Base-by-base conservation (phyloP, 1,139 yeast species). In the Kazachstania sp. region DNA sequence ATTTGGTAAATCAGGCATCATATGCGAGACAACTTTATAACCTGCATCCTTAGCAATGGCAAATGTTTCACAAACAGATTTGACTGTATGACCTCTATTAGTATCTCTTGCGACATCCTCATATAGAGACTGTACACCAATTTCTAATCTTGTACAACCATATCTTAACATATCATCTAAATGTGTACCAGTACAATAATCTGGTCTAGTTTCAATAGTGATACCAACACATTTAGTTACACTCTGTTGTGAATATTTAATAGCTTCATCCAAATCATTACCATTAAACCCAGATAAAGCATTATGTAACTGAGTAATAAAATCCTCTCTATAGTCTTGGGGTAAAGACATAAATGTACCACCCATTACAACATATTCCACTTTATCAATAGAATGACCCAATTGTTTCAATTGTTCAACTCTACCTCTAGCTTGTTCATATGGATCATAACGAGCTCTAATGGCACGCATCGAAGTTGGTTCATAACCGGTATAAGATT, bases 1-100 rank as follows among this genome's bases (percentile, higher is more conserved):
- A 61, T 92, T 92, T 18, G 99, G 99, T 59, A 92, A 73, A 72
- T 92, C 98, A 18, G 99, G 99, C 99, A 92, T 92, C 99, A 92
- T 92, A 70, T 92, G 99, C 55, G 95, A 83, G 30, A 92, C 98
- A 46, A 92, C 95, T 68, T 92, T 92, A 69, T 90, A 92, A 6
- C 99, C 99, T 0, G 98, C 95, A 68, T 92, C 99, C 65, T 92
- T 92, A 23, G 98, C 95, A 41, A 86, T 80, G 1, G 88, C 88
- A 71, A 92, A 92, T 0, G 98, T 92, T 63, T 92, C 95, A 68
- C 96, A 86, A 2, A 92, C 99, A 2, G 98, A 81, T 65, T 83
- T 84, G 37, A 92, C 98, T 0, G 99, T 92, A 64, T 92, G 99
- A 1, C 99, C 99, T 69, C 99, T 80, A 65, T 92, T 92, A 4